phyloP scores from a whole-genome alignment of 768 basidiomycete species.

The Auriscalpium microsporum region DNA sequence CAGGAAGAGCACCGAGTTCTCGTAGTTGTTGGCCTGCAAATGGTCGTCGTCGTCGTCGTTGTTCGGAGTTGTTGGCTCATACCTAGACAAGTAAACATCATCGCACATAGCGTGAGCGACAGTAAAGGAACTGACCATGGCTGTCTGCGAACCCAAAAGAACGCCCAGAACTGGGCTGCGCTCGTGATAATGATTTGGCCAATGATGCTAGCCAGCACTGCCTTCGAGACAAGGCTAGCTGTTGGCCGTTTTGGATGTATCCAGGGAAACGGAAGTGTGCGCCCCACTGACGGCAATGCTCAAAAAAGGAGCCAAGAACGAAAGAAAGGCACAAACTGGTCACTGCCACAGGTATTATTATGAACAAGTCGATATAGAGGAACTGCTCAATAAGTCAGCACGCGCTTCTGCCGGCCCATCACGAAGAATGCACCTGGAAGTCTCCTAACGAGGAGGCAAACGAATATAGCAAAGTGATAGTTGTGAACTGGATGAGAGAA shows the following conservation, averaged over 20 bases:
- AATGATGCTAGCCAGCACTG: conserved; percentile 86
- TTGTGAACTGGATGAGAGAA: conserved; percentile 98
- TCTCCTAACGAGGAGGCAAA: conserved; percentile 96
- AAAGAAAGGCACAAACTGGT: conserved; percentile 58
- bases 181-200: conserved; percentile 88
- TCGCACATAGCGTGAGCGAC: neutral
- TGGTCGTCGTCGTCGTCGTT: conserved; percentile 43
- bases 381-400: conserved; percentile 44
- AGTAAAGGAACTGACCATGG: conserved; percentile 51
- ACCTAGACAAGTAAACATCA: conserved; percentile 4
- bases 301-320: conserved; percentile 8
- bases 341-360: conserved; percentile 95
- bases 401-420: neutral
- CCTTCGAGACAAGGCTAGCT: conserved; percentile 90
- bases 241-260: conserved; percentile 90
- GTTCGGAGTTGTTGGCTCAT: conserved; percentile 24
- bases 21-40: conserved; percentile 79
- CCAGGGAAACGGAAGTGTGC: conserved; percentile 81
- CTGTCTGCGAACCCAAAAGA: conserved; percentile 80
- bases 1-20: conserved; percentile 88
- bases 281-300: conserved; percentile 61
- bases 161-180: conserved; percentile 76
- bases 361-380: conserved; percentile 94
- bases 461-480: conserved; percentile 89
- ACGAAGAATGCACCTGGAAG: conserved; percentile 64